Evolutionary conservation across 306 rosid genomes (phyloP).

Genomic region (Vigna nakashimae): DNA sequence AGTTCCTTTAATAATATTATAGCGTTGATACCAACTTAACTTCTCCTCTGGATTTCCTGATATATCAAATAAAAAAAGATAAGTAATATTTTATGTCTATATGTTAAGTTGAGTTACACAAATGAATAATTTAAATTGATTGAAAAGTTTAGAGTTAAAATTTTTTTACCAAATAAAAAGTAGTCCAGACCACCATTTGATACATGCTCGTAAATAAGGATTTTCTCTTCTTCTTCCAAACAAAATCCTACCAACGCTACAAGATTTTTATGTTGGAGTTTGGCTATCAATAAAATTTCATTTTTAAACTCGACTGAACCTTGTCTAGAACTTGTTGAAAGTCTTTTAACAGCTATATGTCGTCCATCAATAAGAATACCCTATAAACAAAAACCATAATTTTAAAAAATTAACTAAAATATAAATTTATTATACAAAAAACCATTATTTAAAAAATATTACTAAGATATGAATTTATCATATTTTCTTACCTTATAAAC

Average conservation of each 20-base stretch:
- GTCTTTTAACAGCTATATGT: neutral
- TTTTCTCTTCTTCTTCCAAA: neutral
- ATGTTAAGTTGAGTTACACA: too few relatives aligned
- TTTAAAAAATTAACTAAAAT: neutral
- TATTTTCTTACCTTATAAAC: neutral
- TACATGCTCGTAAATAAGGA: neutral
- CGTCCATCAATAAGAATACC: neutral
- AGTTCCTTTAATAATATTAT: conserved; percentile 48
- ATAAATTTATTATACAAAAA: too few relatives aligned
- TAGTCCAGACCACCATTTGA: neutral
- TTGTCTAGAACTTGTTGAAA: neutral
- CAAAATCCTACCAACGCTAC: neutral
- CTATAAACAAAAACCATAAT: neutral
- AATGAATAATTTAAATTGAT: too few relatives aligned
- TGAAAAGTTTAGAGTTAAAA: too few relatives aligned
- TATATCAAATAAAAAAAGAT: too few relatives aligned
- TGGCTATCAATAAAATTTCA: conserved; percentile 1
- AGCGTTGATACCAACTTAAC: conserved; percentile 44
- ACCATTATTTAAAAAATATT: too few relatives aligned
- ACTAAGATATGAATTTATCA: neutral
- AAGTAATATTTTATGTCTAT: too few relatives aligned
- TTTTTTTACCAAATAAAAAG: neutral
- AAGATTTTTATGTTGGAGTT: neutral
- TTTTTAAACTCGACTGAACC: neutral
- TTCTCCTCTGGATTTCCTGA: too few relatives aligned